Evolutionary conservation across 176 grass and related monocot species (phyloP), one percentile per base, ranked within the genome.

Genomic region (Alloteropsis semialata): DNA sequence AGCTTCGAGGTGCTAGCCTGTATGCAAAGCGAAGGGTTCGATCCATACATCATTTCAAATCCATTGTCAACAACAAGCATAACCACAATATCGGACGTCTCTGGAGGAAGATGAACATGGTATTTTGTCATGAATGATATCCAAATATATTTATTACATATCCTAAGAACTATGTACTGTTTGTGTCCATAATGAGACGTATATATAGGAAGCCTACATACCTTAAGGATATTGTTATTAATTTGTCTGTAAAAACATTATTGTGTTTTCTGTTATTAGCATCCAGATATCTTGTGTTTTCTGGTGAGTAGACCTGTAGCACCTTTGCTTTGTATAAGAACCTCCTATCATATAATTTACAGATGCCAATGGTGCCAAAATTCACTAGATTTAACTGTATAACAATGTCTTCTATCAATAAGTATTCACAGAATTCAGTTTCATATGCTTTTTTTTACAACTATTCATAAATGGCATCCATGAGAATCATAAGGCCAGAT

Each of bases 21-120:
- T 9, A 79, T 79, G 61, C 77, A 79, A 66, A 66, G n/a, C 25
- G 77, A 79, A 66, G 77, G 77, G 44, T 66, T 79, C 14, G 77
- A 79, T 24, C 62, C 77, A 25, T 79, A 79, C 45, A 51, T 66
- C 44, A 79, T 79, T 63, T 65, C 77, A 66, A 38, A 79, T 51
- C 77, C 44, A 3, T 65, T 64, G 46, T 36, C 61, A 66, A 34
- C 30, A 43, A 42, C 37, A 42, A 25, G 38, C 30, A 78, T 34
- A 5, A 15, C 8, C 12, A 51, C 61, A 18, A n/a, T 66, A 15
- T 79, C 77, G 8, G 15, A 34, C 33, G 7, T 56, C 53, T 75
- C 72, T 11, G 74, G 74, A 77, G 74, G 74, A 77, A 77, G 74
- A 77, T 77, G 37, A 77, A n/a, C 13, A 59, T 25, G 37, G 34